Conservation (phyloP, 2,329 filamentous ascomycete genomes). For the Aspergillus niger region DNA sequence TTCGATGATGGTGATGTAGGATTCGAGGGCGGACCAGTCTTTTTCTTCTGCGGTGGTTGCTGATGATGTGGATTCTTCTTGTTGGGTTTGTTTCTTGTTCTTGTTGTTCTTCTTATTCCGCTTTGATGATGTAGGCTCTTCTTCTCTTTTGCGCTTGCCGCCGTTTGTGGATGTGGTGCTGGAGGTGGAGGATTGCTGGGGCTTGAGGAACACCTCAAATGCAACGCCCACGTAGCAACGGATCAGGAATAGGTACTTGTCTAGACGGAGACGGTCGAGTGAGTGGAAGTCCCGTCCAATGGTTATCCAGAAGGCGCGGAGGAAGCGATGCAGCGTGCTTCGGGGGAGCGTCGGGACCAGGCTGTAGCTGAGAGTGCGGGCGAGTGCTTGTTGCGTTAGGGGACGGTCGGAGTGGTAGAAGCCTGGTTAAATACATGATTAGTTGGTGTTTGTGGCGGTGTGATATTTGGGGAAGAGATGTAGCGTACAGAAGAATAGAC, state of each 20-base stretch:
- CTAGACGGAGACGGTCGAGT: slow-evolving; percentile 76
- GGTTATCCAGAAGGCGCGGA: slow-evolving; percentile 71
- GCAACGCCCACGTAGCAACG: slow-evolving; percentile 75
- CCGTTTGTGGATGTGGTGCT: slow-evolving; percentile 10
- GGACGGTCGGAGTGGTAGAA: slow-evolving; percentile 94
- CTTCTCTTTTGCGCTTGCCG: slow-evolving; percentile 34
- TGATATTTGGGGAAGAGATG: no score
- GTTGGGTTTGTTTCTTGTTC: slow-evolving; percentile 28
- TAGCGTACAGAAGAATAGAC: slow-evolving; percentile 75
- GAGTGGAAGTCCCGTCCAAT: slow-evolving; percentile 69
- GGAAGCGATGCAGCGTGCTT: slow-evolving; percentile 49
- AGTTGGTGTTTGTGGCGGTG: background rate
- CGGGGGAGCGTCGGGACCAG: slow-evolving; percentile 64
- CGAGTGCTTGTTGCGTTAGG: slow-evolving; percentile 81
- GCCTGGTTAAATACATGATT: slow-evolving; percentile 46
- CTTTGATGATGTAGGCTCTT: slow-evolving; percentile 26
- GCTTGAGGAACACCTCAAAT: slow-evolving; percentile 52
- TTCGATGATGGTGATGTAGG: slow-evolving; percentile 43
- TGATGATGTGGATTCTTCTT: slow-evolving; percentile 23
- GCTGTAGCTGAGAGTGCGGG: slow-evolving; percentile 69
- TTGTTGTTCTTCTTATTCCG: slow-evolving; percentile 20
- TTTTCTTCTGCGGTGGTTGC: slow-evolving; percentile 21
- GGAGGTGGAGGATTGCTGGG: background rate
- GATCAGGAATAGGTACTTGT: slow-evolving; percentile 89
- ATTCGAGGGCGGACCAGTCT: slow-evolving; percentile 36